Evolutionary conservation across 1,284 basidiomycete species (phyloP).

Genomic region (Leucoagaricus sp.): DNA sequence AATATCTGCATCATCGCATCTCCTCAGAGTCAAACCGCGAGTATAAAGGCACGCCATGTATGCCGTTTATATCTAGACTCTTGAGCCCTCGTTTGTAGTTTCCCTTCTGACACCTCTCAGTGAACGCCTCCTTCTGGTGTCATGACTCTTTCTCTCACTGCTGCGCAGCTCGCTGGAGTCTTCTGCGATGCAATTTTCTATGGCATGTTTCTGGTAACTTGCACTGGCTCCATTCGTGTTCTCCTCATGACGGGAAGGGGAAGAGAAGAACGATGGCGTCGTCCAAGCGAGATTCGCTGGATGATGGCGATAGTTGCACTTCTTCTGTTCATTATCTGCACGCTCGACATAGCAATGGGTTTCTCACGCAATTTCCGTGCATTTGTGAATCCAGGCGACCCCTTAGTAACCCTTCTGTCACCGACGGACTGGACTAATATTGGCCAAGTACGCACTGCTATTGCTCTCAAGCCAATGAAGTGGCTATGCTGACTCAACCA

Average conservation of each 20-base stretch:
- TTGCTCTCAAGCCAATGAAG: too few relatives aligned
- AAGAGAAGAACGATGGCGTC: background rate
- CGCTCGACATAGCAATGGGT: conserved; percentile 2
- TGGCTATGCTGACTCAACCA: background rate
- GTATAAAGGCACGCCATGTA: too few relatives aligned
- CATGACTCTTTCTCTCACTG: background rate
- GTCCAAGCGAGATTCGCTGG: conserved; percentile 1
- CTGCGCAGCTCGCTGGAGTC: conserved; percentile 6
- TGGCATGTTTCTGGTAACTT: conserved; percentile 7
- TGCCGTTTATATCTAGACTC: too few relatives aligned
- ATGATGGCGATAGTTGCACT: conserved; percentile 1
- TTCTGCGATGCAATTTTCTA: conserved; percentile 7
- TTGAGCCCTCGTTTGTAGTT: too few relatives aligned
- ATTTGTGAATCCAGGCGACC: background rate
- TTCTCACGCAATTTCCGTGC: conserved; percentile 1
- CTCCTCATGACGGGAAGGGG: background rate
- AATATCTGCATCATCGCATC: too few relatives aligned
- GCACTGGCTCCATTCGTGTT: background rate
- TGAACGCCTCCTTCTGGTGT: too few relatives aligned
- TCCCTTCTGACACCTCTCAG: too few relatives aligned
- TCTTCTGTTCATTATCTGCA: background rate
- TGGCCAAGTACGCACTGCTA: background rate
- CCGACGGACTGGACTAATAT: conserved; percentile 7
- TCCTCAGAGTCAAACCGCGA: too few relatives aligned
- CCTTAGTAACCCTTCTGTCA: background rate